Evolutionary conservation across 225 moss, liverwort and hornwort species (phyloP).

Genomic region (Neckera pumila): DNA sequence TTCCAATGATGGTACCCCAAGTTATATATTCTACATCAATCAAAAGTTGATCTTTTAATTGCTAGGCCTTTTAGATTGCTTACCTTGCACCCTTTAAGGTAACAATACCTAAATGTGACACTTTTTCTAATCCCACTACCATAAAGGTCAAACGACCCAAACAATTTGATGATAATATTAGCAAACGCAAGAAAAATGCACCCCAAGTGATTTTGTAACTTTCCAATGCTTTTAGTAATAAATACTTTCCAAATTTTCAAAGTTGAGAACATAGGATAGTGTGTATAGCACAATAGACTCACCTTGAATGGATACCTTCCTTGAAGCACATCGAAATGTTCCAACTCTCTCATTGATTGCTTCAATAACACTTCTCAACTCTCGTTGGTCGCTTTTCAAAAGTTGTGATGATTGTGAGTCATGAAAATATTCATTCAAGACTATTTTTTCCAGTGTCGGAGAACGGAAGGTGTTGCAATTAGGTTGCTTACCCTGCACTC

Average conservation of each 20-base stretch:
- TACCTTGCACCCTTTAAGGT: accelerated
- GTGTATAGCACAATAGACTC: background rate
- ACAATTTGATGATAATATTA: background rate
- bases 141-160: too few species aligned
- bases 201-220: background rate
- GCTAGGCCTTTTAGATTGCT: background rate
- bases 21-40: background rate
- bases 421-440: background rate
- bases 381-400: background rate
- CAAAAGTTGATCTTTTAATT: background rate
- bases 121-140: background rate
- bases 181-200: background rate
- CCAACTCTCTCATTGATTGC: background rate
- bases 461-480: background rate
- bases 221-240: accelerated
- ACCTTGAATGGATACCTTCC: background rate
- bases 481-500: background rate
- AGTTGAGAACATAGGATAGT: background rate
- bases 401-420: background rate
- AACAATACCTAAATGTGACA: background rate
- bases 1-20: background rate
- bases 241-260: background rate
- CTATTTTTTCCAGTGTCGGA: too few species aligned
- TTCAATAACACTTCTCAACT: background rate
- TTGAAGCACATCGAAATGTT: background rate